Conservation (phyloP, 2,329 filamentous ascomycete species). For the Arthroderma sp. region DNA sequence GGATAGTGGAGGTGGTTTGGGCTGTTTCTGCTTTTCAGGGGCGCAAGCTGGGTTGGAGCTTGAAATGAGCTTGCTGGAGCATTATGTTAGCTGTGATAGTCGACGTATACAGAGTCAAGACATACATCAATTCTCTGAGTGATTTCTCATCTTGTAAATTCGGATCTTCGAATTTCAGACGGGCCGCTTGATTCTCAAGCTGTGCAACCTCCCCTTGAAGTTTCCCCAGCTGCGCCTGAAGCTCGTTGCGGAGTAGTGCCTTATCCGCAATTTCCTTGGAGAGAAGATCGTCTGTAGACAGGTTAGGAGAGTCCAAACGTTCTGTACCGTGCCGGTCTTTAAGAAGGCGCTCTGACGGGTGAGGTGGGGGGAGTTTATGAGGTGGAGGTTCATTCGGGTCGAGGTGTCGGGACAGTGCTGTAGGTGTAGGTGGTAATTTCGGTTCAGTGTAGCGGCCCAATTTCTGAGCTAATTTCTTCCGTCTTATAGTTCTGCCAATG, state of each 20-base stretch:
- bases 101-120: conserved; percentile 4
- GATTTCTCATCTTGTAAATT: conserved; percentile 23
- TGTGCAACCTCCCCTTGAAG: conserved; percentile 48
- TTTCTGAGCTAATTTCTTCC: too few species aligned
- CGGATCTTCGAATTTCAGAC: conserved; percentile 39
- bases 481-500: too few species aligned
- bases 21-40: conserved; percentile 11
- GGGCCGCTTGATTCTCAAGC: conserved; percentile 39
- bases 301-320: too few species aligned
- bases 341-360: too few species aligned
- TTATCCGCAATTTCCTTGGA: conserved; percentile 29
- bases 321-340: too few species aligned
- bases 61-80: conserved; percentile 20
- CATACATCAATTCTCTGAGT: conserved; percentile 23
- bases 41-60: conserved; percentile 17
- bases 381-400: too few species aligned
- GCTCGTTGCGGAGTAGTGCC: conserved; percentile 38
- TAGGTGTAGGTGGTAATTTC: too few species aligned
- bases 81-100: neutral
- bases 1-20: conserved; percentile 19
- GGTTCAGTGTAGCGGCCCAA: too few species aligned
- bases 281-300: too few species aligned
- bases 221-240: conserved; percentile 43
- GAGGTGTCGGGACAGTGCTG: too few species aligned
- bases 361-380: too few species aligned